Base-by-base conservation (phyloP, 495 filamentous ascomycete genomes). In the Aspergillus indologenus region DNA sequence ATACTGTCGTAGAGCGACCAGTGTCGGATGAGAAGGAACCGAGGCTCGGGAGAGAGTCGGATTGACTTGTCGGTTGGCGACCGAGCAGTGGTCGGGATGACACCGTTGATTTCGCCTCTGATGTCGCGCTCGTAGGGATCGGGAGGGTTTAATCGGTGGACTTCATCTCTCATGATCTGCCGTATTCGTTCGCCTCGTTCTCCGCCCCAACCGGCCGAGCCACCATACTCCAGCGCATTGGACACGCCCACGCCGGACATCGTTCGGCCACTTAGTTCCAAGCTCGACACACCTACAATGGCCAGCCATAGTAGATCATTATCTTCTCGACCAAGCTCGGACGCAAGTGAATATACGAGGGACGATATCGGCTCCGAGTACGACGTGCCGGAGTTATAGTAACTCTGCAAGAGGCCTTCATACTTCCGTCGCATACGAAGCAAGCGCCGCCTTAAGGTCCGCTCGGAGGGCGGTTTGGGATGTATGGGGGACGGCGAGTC, bases 1-100 rank as follows among this genome's bases (percentile, higher is more conserved):
- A 98, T 98, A 71, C 91, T 96, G 62, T 98, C 94, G 70, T 98
- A 97, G 4, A 98, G 79, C 52, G 90, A 94, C 94, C 94, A 98
- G 67, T 98, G 94, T 22, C 94, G 81, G 54, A 98, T 90, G 1
- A 98, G 83, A 23, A 98, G 83, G 63, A 98, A 97, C 54, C 88
- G 89, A 34, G 93, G 96, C 71, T 98, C 94, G 0, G 95, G 94
- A 0, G 92, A 96, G 26, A 98, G 72, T 18, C 92, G 88, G 63
- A 98, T 98, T 47, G 90, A 87, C 20, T 85, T 96, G 70, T 98
- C 94, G 48, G 90, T 92, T 17, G 95, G 91, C 58, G 87, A 92
- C 57, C 87, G 79, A 2, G 92, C 94, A 15, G 90, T 90, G 0
- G 91, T 96, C 31, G 90, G 91, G 58, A 98, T 96, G 34, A 91